These are phyloP conservation scores for Physcomitrellopsis africana DNA, from an alignment of 225 moss, liverwort and hornwort species.

Conservation along the genomic window DNA sequence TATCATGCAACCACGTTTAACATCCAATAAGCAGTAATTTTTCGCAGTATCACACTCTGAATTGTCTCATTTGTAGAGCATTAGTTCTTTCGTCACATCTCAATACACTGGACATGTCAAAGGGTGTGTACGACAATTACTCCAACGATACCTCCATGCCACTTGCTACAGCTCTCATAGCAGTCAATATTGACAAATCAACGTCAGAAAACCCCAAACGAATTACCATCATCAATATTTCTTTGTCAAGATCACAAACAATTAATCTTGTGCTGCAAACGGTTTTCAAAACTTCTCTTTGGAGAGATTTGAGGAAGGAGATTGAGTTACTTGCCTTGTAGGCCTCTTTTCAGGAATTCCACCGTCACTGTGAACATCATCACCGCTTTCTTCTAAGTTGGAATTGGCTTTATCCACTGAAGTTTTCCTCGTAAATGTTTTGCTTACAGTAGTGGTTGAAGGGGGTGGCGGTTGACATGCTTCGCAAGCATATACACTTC, in stretches of 20 bases:
- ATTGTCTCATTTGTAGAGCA: neutral
- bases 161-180: neutral
- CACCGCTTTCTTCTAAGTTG: constrained; percentile 30
- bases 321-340: constrained; percentile 26
- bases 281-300: neutral
- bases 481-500: constrained; percentile 91
- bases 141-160: neutral
- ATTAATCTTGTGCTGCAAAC: neutral
- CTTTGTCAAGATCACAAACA: neutral
- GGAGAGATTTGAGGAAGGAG: no score
- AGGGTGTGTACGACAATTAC: constrained; percentile 7
- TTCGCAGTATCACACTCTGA: neutral
- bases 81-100: neutral
- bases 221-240: neutral
- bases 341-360: constrained; percentile 22
- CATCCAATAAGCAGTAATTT: no score
- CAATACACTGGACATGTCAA: neutral
- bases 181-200: neutral
- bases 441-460: constrained; percentile 18
- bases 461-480: constrained; percentile 67
- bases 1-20: neutral
- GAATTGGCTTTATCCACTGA: constrained; percentile 18
- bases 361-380: constrained; percentile 18
- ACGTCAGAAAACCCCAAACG: neutral
- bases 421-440: constrained; percentile 37